Evolutionary conservation across 176 grass and related monocot genomes (phyloP).

Genomic region (Cocos nucifera): DNA sequence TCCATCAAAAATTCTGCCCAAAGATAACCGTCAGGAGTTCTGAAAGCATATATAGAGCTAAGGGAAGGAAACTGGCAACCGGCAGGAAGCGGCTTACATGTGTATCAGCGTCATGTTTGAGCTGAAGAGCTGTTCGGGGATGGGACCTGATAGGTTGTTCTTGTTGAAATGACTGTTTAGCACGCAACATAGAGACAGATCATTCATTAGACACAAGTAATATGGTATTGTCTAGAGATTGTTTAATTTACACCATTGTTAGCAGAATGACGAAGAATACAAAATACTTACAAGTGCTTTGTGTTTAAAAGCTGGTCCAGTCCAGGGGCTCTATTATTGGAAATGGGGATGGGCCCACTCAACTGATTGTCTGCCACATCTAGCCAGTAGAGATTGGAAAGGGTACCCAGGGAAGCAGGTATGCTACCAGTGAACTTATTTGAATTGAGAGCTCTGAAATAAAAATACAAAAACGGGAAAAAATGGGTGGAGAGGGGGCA

Average conservation of each 20-base stretch:
- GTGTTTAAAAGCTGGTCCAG: slow-evolving; percentile 49
- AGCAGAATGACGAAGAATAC: slow-evolving; percentile 7
- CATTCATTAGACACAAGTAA: no score
- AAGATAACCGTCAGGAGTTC: slow-evolving; percentile 4
- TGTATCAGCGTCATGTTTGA: slow-evolving; percentile 75
- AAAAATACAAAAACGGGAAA: slow-evolving; percentile 1
- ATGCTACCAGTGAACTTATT: slow-evolving; percentile 54
- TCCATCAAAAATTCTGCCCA: slow-evolving; percentile 69
- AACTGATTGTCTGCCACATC: slow-evolving; percentile 55
- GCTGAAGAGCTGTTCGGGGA: slow-evolving; percentile 77
- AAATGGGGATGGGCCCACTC: slow-evolving; percentile 46
- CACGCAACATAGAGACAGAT: slow-evolving; percentile 14
- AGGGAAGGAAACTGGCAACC: background rate
- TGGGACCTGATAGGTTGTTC: slow-evolving; percentile 69
- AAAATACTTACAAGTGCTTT: slow-evolving; percentile 52
- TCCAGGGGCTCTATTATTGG: slow-evolving; percentile 33
- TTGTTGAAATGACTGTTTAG: slow-evolving; percentile 80
- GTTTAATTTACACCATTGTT: background rate
- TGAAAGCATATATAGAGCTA: background rate
- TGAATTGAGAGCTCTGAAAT: slow-evolving; percentile 43
- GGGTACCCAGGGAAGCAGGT: slow-evolving; percentile 53
- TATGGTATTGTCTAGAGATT: no score
- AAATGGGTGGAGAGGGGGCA: background rate
- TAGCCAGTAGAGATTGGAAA: slow-evolving; percentile 44
- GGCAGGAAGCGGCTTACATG: slow-evolving; percentile 45